These are phyloP conservation scores for Rubroboletus pulcherrimus DNA, from an alignment of 768 basidiomycete genomes.

Conservation along the genomic window DNA sequence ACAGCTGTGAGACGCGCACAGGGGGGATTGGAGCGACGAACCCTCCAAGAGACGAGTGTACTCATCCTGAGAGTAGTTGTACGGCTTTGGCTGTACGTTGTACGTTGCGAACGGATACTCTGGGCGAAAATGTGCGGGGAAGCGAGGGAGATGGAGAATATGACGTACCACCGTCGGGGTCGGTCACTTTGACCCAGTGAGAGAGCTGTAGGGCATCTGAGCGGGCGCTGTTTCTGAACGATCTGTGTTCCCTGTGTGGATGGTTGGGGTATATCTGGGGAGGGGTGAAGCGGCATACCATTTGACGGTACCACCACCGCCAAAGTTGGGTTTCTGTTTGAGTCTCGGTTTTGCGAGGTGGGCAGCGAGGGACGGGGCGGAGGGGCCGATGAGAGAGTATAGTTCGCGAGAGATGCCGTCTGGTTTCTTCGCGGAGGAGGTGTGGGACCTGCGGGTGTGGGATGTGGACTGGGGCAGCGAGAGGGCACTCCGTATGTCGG, in stretches of 20 bases:
- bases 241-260: constrained; percentile 63
- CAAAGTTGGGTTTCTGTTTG: constrained; percentile 81
- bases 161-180: constrained; percentile 51
- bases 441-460: constrained; percentile 42
- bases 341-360: constrained; percentile 78
- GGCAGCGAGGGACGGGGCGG: constrained; percentile 79
- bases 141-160: not conserved
- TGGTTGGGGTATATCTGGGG: not conserved
- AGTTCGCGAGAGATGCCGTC: constrained; percentile 93
- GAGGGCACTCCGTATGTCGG: constrained; percentile 83
- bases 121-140: constrained; percentile 22
- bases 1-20: not conserved
- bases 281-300: constrained; percentile 47
- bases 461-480: constrained; percentile 43
- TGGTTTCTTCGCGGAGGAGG: constrained; percentile 55
- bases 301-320: constrained; percentile 57
- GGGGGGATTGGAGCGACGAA: constrained; percentile 23
- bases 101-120: constrained; percentile 85
- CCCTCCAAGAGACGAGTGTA: constrained; percentile 79
- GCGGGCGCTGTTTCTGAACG: constrained; percentile 72
- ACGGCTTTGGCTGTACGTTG: constrained; percentile 60
- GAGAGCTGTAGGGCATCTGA: constrained; percentile 61
- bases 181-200: constrained; percentile 79
- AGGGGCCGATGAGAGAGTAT: constrained; percentile 92
- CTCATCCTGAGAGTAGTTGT: constrained; percentile 82